Base-by-base conservation (phyloP, 2,329 filamentous ascomycete species). In the Xylaria sp. region DNA sequence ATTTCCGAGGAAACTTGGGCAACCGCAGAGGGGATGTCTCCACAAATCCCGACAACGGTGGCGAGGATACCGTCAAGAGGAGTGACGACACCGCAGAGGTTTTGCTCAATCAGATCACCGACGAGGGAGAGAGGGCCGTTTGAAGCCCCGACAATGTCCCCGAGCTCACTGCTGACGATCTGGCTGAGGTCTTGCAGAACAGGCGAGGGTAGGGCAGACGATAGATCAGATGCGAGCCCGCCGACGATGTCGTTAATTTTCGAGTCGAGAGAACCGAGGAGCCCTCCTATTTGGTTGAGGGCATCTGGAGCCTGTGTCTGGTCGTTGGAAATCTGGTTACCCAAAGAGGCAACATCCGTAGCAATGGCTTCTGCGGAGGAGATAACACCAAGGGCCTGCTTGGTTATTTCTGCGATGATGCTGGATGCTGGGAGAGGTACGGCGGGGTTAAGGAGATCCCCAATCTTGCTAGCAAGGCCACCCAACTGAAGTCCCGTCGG, bases 21-120 rank as follows among this genome's bases (percentile, higher is more conserved):
- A 32, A 71, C 56, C 0, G 59, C 69, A n/a, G 72, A 72, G 59
- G 70, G 62, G 55, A 74, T 75, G 17, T 71, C 59, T 36, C 69
- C 72, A 59, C 76, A 77, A 8, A 75, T 24, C 1, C 74, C 74
- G 36, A 71, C 72, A 63, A 77, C 67, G 0, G 74, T 77, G 8
- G 65, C 68, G 47, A 75, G 54, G 3, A 74, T 60, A n/a, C 74
- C 75, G 42, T 75, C 70, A 4, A 76, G 64, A 39, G 65, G 12
- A 8, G 70, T 74, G n/a, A 72, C 68, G 24, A 70, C 62, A 19
- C 68, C 69, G 59, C 75, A 77, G 36, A 73, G 50, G 66, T 75
- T 72, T 8, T 74, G 56, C 39, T 76, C 72, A 12, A 74, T 65
- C 11, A 75, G 32, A 24, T 72, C 66, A n/a, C 70, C 69, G 1